Base-by-base conservation (phyloP, 2,329 filamentous ascomycete species). In the Aspergillus carbonarius region DNA sequence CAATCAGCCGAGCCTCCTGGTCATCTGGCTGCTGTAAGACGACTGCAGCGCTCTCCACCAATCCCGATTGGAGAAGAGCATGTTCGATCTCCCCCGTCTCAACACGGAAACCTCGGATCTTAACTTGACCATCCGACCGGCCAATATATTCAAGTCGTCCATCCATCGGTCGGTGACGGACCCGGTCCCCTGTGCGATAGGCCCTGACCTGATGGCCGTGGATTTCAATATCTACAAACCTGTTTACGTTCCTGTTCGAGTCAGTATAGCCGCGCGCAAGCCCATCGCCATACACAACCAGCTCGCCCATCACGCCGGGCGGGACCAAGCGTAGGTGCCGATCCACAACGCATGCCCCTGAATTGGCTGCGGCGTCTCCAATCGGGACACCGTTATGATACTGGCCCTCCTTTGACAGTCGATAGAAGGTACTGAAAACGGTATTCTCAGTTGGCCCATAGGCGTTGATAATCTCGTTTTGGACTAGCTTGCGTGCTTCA, bases 361-460 rank as follows among this genome's bases (percentile, higher is more conserved):
- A 46, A 15, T 39, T 37, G 0, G 15, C 4, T 1, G 1, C 23
- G n/a, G 25, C 15, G n/a, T 47, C 13, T 47, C 44, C 44, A 15
- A 47, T 47, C 4, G 44, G 25, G 4, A 47, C 44, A 17, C 44
- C 44, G 44, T 27, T 47, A 30, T 47, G 44, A 17, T 32, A 47
- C 25, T 18, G 13, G 9, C 2, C 15, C 7, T n/a, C n/a, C 1
- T 17, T 15, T 13, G 44, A 4, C 27, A 47, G 7, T 30, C 32
- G 30, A 46, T 55, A 47, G 7, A 37, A 20, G 12, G 48, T 39
- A 5, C 47, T 52, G 30, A 37, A 10, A 5, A 51, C 6, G 5
- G 55, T 25, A 30, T 52, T 57, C n/a, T 57, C 55, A 3, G 48
- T 57, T 2, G 55, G 55, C n/a, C 55, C 55, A 20, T 53, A 57